phyloP scores from a whole-genome alignment of 1,284 basidiomycete genomes.

The Boletus sp. region DNA sequence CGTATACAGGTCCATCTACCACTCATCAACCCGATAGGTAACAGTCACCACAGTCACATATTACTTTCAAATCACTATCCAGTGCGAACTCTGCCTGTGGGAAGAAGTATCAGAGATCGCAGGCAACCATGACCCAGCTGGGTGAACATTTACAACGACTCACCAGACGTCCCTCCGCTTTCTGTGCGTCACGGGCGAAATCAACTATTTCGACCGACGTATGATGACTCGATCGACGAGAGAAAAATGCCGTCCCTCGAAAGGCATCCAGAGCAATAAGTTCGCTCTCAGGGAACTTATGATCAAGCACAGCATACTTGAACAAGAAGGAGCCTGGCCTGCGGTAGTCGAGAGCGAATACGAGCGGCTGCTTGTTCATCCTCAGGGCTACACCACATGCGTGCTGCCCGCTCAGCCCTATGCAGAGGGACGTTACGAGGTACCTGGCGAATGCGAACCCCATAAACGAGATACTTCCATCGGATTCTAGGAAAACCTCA shows the following conservation, averaged over 20 bases:
- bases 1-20: too few relatives aligned
- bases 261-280: slow-evolving; percentile 1
- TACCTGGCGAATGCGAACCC: background rate
- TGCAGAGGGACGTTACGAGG: slow-evolving; percentile 1
- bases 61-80: background rate
- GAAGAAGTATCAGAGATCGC: background rate
- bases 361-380: background rate
- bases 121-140: too few relatives aligned
- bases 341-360: slow-evolving; percentile 4
- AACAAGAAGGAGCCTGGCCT: background rate
- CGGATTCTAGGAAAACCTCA: background rate
- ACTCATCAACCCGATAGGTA: background rate
- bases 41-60: slow-evolving; percentile 1
- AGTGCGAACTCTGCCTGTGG: background rate
- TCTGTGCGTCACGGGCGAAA: slow-evolving; percentile 1
- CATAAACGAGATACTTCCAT: background rate
- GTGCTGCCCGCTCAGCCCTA: background rate
- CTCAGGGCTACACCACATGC: background rate
- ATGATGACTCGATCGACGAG: background rate
- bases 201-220: slow-evolving; percentile 1
- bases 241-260: slow-evolving; percentile 2
- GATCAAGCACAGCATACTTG: slow-evolving; percentile 1
- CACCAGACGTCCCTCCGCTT: background rate
- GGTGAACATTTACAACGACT: background rate
- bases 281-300: background rate